Conservation (phyloP, 2,329 filamentous ascomycete species). For the Hypocreales sp. region DNA sequence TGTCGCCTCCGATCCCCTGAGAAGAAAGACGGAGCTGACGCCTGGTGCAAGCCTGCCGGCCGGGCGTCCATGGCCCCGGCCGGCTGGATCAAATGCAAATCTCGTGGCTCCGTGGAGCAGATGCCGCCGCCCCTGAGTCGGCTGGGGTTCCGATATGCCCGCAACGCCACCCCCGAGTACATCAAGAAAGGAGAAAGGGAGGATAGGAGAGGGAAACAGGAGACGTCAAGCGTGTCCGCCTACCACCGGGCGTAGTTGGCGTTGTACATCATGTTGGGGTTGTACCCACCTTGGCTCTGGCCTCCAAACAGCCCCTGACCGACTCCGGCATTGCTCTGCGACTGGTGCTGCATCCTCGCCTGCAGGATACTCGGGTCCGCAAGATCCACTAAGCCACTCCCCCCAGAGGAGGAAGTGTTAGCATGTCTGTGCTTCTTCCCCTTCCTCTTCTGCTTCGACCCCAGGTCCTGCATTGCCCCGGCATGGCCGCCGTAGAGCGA, state of each 20-base stretch:
- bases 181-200: constrained; percentile 4
- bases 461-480: constrained; percentile 79
- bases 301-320: constrained; percentile 83
- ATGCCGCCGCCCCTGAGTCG: constrained; percentile 8
- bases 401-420: constrained; percentile 99
- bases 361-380: constrained; percentile 99
- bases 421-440: constrained; percentile 99
- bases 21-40: constrained; percentile 12
- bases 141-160: constrained; percentile 9
- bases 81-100: constrained; percentile 17
- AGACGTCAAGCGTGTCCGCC: constrained; percentile 5
- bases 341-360: constrained; percentile 85
- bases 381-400: constrained; percentile 99
- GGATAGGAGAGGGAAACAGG: constrained; percentile 5
- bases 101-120: constrained; percentile 12
- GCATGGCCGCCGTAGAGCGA: constrained; percentile 80
- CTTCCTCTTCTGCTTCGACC: constrained; percentile 99
- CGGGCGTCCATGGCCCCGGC: constrained; percentile 12
- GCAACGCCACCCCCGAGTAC: constrained; percentile 10
- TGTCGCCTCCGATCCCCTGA: constrained; percentile 7
- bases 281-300: constrained; percentile 91
- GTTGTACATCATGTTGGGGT: constrained; percentile 70
- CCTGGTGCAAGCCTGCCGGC: constrained; percentile 13
- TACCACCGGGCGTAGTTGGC: constrained; percentile 57
- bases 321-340: constrained; percentile 66